Evolutionary conservation across 1,284 basidiomycete genomes (phyloP).

Genomic region (Hemileia vastatrix): DNA sequence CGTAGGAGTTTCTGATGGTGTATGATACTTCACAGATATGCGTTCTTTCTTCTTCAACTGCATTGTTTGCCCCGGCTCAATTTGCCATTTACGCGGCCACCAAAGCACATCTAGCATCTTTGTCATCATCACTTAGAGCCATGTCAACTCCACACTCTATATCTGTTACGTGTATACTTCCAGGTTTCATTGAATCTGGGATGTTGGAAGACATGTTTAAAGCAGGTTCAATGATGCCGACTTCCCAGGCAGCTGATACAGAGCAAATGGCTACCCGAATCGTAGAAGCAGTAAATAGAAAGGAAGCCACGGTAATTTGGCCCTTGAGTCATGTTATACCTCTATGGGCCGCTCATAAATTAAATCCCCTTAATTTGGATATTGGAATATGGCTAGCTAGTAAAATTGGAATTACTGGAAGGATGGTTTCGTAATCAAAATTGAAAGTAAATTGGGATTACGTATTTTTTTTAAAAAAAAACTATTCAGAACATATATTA

Average conservation of each 20-base stretch:
- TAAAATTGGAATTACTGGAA: constrained; percentile 16
- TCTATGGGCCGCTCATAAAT: not conserved
- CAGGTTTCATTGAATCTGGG: constrained; percentile 20
- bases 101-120: constrained; percentile 14
- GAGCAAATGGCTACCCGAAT: constrained; percentile 15
- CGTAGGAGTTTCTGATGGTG: too few relatives aligned
- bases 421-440: constrained; percentile 21
- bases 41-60: constrained; percentile 11
- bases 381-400: constrained; percentile 13
- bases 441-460: too few relatives aligned
- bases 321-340: constrained; percentile 18
- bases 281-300: constrained; percentile 2
- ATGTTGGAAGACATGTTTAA: constrained; percentile 12
- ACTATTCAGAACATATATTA: too few relatives aligned
- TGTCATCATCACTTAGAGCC: constrained; percentile 12
- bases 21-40: too few relatives aligned
- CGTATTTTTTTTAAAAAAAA: too few relatives aligned
- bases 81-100: constrained; percentile 13
- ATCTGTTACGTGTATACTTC: constrained; percentile 15
- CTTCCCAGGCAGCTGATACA: not conserved
- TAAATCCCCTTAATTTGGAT: constrained; percentile 20
- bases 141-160: constrained; percentile 11
- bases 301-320: constrained; percentile 13
- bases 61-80: constrained; percentile 10
- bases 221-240: constrained; percentile 20